phyloP scores from a whole-genome alignment of 768 basidiomycete species.

The Candolleomyces aberdarensis region DNA sequence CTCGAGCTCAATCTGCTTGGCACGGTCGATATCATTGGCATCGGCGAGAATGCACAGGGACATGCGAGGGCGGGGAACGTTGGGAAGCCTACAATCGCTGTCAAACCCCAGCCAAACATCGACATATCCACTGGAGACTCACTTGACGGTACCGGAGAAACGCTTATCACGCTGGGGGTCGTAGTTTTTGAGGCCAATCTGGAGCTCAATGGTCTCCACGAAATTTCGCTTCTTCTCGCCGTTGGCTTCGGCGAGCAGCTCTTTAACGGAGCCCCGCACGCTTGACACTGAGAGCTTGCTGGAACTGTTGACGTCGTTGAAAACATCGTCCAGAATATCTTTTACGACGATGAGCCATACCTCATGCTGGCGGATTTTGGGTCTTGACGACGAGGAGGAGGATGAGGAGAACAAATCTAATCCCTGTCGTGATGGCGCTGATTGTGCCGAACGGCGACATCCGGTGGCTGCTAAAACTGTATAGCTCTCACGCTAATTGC shows the following conservation, averaged over 20 bases:
- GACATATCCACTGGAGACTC: conserved; percentile 17
- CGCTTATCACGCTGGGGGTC: conserved; percentile 99
- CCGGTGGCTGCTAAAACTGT: neutral
- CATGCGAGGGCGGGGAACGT: conserved; percentile 98
- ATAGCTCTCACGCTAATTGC: neutral
- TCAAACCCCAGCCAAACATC: conserved; percentile 4
- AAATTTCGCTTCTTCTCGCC: conserved; percentile 93
- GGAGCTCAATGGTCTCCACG: conserved; percentile 93
- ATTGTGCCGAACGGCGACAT: neutral
- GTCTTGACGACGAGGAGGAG: neutral
- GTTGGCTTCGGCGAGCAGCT: conserved; percentile 77
- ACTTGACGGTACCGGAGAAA: conserved; percentile 99
- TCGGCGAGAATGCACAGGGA: conserved; percentile 99
- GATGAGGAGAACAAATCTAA: neutral
- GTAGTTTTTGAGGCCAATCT: conserved; percentile 98
- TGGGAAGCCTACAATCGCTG: conserved; percentile 65
- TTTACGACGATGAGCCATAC: neutral
- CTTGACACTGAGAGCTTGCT: conserved; percentile 98
- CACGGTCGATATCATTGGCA: conserved; percentile 97
- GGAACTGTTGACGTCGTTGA: conserved; percentile 19
- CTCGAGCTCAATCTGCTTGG: conserved; percentile 95
- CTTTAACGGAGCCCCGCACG: conserved; percentile 98
- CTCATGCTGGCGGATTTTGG: neutral
- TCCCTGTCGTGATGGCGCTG: neutral
- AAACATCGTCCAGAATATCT: neutral